Conservation (phyloP, 2,329 filamentous ascomycete genomes). For the Bipolaris zeicola region DNA sequence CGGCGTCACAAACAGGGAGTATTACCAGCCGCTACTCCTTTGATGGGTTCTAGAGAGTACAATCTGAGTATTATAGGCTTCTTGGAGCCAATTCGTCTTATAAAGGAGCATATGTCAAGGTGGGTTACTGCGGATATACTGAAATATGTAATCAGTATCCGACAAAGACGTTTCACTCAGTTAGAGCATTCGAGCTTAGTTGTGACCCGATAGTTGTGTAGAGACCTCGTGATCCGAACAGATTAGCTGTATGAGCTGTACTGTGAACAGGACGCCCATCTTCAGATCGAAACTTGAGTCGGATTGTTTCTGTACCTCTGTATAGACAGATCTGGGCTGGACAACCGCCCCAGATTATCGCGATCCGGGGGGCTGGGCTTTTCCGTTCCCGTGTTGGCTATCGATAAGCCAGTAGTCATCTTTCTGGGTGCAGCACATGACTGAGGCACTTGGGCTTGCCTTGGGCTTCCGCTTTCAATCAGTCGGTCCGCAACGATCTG, state of each 20-base stretch:
- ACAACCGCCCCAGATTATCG: slow-evolving; percentile 4
- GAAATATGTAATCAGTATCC: background rate
- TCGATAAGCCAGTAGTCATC: slow-evolving; percentile 20
- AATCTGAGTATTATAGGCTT: background rate
- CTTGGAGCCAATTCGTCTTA: background rate
- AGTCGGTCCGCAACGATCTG: background rate
- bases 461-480: background rate
- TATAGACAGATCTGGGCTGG: background rate
- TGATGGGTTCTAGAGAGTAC: background rate
- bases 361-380: slow-evolving; percentile 2
- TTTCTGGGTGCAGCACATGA: slow-evolving; percentile 4
- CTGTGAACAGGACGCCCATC: background rate
- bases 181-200: background rate
- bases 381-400: slow-evolving; percentile 11
- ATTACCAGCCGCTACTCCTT: background rate
- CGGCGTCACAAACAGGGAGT: background rate
- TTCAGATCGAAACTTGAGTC: background rate
- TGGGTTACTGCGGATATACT: background rate
- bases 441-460: background rate
- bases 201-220: background rate
- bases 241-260: background rate
- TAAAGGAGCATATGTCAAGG: background rate
- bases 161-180: background rate
- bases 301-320: background rate
- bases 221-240: background rate